Evolutionary conservation across 192 early-diverging fungal genomes (phyloP).

Genomic region (Rhizophagus sp.): DNA sequence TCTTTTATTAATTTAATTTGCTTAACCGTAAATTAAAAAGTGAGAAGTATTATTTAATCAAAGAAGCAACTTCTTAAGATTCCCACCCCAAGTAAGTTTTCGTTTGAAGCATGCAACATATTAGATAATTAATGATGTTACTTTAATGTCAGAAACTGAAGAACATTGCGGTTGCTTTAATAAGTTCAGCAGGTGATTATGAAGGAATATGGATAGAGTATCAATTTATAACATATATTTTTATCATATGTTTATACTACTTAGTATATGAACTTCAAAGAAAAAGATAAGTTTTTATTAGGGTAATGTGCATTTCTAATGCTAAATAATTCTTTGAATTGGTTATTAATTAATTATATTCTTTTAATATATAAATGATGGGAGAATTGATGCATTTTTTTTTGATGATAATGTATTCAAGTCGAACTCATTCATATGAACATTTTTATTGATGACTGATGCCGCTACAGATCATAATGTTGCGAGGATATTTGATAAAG

Average conservation of each 20-base stretch:
- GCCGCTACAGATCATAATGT: slow-evolving; percentile 2
- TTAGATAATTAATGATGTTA: too few species aligned
- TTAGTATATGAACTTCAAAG: slow-evolving; percentile 72
- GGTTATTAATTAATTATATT: background rate
- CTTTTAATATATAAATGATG: slow-evolving; percentile 53
- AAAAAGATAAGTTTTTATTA: slow-evolving; percentile 76
- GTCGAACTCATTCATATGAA: background rate
- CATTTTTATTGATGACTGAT: background rate
- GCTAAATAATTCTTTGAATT: background rate
- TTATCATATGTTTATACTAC: slow-evolving; percentile 75
- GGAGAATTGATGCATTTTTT: slow-evolving; percentile 59
- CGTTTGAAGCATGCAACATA: too few species aligned
- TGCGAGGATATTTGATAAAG: slow-evolving; percentile 17
- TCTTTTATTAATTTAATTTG: too few species aligned
- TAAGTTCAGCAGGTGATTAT: too few species aligned
- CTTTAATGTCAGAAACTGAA: too few species aligned
- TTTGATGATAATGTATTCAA: slow-evolving; percentile 32
- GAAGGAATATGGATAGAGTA: too few species aligned
- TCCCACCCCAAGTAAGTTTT: too few species aligned
- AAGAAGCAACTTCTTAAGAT: too few species aligned
- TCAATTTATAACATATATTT: slow-evolving; percentile 50
- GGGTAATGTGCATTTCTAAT: slow-evolving; percentile 40
- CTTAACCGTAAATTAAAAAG: too few species aligned
- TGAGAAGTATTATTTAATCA: too few species aligned
- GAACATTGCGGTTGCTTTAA: too few species aligned